Evolutionary conservation across 176 grass and related monocot species (phyloP).

Genomic region (Lolium multiflorum): DNA sequence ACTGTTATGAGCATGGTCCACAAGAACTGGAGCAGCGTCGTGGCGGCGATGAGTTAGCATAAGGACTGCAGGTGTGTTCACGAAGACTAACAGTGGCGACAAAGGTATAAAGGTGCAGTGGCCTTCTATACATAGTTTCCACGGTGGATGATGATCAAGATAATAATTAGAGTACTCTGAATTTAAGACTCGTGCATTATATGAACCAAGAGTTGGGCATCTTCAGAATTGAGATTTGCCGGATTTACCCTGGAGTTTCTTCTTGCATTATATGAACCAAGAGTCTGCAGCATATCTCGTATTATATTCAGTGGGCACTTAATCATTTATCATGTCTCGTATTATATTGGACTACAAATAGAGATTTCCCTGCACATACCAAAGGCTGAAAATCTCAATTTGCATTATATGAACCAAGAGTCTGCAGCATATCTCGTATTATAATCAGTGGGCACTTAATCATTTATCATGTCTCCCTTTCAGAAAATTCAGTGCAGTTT

Average conservation of each 20-base stretch:
- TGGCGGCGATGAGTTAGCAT: slow-evolving; percentile 19
- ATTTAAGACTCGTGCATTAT: not conserved
- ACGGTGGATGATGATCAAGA: not conserved
- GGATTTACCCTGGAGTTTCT: too few species aligned
- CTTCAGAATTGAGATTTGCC: not conserved
- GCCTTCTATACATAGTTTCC: not conserved
- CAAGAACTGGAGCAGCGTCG: not conserved
- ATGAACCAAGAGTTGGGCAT: not conserved
- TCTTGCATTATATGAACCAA: too few species aligned
- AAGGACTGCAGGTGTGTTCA: not conserved
- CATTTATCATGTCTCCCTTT: not conserved
- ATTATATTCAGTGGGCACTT: too few species aligned
- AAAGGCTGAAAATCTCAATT: too few species aligned
- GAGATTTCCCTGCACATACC: too few species aligned
- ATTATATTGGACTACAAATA: too few species aligned
- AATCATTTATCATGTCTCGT: too few species aligned
- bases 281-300: too few species aligned
- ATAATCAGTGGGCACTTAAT: not conserved
- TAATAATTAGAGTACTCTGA: not conserved
- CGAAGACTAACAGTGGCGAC: not conserved
- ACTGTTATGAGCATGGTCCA: not conserved
- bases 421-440: not conserved
- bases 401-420: too few species aligned
- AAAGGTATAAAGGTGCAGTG: not conserved
- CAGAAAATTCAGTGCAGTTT: not conserved